phyloP scores from a whole-genome alignment of 768 basidiomycete species.

The Cystobasidium onofrii region DNA sequence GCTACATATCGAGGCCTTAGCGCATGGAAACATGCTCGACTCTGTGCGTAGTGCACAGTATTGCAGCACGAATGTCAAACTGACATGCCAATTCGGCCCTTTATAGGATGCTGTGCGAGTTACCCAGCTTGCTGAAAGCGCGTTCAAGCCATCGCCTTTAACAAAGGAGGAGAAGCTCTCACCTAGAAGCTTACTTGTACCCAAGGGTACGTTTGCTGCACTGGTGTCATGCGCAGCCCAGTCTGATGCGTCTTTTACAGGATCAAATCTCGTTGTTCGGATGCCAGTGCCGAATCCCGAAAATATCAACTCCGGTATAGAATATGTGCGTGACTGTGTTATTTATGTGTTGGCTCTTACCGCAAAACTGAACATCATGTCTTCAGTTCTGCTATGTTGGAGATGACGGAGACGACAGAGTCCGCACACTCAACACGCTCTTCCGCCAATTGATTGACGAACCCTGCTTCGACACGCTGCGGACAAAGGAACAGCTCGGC shows the following conservation, averaged over 20 bases:
- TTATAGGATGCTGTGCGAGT: slow-evolving; percentile 63
- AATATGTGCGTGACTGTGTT: slow-evolving; percentile 53
- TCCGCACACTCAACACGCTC: slow-evolving; percentile 62
- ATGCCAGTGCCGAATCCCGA: slow-evolving; percentile 66
- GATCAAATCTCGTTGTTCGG: slow-evolving; percentile 57
- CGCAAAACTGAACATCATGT: neutral
- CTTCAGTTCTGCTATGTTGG: slow-evolving; percentile 64
- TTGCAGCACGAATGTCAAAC: neutral
- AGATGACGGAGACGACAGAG: slow-evolving; percentile 55
- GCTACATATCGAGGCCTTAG: slow-evolving; percentile 63
- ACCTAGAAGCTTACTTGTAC: slow-evolving; percentile 57
- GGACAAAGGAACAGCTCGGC: slow-evolving; percentile 91
- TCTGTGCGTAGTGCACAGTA: slow-evolving; percentile 36
- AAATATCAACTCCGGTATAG: slow-evolving; percentile 75
- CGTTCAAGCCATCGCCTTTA: slow-evolving; percentile 55
- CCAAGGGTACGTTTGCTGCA: slow-evolving; percentile 53
- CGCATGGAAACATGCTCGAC: slow-evolving; percentile 73
- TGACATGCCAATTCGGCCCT: neutral
- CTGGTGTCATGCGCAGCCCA: neutral
- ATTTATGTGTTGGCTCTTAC: neutral
- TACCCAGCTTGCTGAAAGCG: slow-evolving; percentile 62
- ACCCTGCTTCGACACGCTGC: slow-evolving; percentile 78
- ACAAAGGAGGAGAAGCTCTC: slow-evolving; percentile 53
- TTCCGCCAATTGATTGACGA: slow-evolving; percentile 80
- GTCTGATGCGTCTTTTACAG: neutral